A percentile compares a stretch with the other conserved stretches of the same genome.
Conservation (phyloP, 306 rosid species). For the Echinosophora koreensis region DNA sequence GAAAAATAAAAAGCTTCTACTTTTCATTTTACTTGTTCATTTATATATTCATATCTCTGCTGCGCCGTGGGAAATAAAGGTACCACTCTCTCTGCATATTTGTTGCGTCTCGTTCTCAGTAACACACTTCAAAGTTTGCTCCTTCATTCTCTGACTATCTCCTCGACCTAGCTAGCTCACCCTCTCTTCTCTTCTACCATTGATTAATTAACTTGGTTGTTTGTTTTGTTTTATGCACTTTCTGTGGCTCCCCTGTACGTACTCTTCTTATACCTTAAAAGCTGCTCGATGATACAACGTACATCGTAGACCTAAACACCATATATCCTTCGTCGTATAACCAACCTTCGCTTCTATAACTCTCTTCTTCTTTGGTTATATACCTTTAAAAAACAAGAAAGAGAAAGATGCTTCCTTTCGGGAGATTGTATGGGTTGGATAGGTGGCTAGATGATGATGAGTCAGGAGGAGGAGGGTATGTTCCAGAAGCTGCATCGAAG, state of each 20-base stretch:
- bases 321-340: neutral
- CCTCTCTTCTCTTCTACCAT: neutral
- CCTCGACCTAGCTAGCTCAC: neutral
- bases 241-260: conserved; percentile 26
- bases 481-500: conserved; percentile 30
- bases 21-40: too few relatives aligned
- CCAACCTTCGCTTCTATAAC: neutral
- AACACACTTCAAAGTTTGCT: neutral
- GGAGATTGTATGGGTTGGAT: conserved; percentile 52
- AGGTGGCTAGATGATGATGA: conserved; percentile 43
- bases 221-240: conserved; percentile 2
- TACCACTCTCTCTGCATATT: too few relatives aligned
- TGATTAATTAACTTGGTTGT: too few relatives aligned
- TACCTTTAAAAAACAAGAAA: neutral
- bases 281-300: conserved; percentile 6
- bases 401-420: conserved; percentile 59
- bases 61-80: too few relatives aligned
- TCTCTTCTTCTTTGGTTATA: neutral
- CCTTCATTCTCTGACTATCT: conserved; percentile 2
- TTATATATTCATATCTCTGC: neutral
- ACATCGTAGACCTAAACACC: conserved; percentile 17
- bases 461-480: neutral
- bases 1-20: too few relatives aligned
- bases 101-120: too few relatives aligned
- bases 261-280: conserved; percentile 27